phyloP scores from a whole-genome alignment of 2,329 filamentous ascomycete species.

The Aspergillus nomiae region DNA sequence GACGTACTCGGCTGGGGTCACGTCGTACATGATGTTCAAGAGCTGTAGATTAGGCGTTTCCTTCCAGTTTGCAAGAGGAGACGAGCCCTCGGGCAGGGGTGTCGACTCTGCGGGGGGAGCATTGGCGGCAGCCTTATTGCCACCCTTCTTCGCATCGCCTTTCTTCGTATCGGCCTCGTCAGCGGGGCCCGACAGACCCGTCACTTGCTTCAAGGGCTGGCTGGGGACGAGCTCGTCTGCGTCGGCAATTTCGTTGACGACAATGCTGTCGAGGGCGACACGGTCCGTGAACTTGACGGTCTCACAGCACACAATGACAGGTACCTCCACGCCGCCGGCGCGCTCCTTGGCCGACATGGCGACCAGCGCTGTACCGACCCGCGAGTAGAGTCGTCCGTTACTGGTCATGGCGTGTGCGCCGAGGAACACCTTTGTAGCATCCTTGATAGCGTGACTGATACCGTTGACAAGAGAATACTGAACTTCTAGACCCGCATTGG shows the following conservation, averaged over 20 bases:
- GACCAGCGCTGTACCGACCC: slow-evolving; percentile 82
- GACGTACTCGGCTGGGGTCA: slow-evolving; percentile 83
- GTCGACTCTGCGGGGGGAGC: slow-evolving; percentile 25
- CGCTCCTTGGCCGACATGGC: slow-evolving; percentile 76
- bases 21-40: slow-evolving; percentile 83
- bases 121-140: slow-evolving; percentile 28
- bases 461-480: slow-evolving; percentile 81
- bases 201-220: slow-evolving; percentile 33
- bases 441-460: slow-evolving; percentile 71
- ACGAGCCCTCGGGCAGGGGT: slow-evolving; percentile 28
- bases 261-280: slow-evolving; percentile 87
- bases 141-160: slow-evolving; percentile 34
- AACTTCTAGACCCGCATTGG: slow-evolving; percentile 70
- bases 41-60: slow-evolving; percentile 64
- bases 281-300: slow-evolving; percentile 93
- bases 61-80: slow-evolving; percentile 55
- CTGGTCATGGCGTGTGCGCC: slow-evolving; percentile 94
- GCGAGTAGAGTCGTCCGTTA: slow-evolving; percentile 86
- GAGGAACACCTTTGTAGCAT: slow-evolving; percentile 74
- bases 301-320: slow-evolving; percentile 88
- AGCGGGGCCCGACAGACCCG: slow-evolving; percentile 31
- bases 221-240: slow-evolving; percentile 62
- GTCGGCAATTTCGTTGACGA: slow-evolving; percentile 88
- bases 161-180: slow-evolving; percentile 20
- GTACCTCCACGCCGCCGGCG: slow-evolving; percentile 61